Conservation (phyloP, 1,284 basidiomycete genomes). For the Inonotus obliquus region DNA sequence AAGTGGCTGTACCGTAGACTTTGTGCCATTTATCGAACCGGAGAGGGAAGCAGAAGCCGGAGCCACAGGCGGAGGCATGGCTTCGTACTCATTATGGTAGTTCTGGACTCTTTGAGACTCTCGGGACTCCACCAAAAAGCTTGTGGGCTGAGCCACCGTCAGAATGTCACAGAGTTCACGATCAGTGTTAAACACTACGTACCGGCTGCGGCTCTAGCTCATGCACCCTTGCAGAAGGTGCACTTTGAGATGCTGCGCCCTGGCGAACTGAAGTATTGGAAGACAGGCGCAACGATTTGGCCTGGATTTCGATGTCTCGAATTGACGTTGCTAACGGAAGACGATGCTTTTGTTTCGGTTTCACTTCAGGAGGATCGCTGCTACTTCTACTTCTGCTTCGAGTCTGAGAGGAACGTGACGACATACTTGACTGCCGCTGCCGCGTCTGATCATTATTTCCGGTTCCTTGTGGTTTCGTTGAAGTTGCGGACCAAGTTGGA, state of each 20-base stretch:
- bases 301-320: conserved; percentile 33
- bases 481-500: conserved; percentile 8
- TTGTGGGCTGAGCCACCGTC: background rate
- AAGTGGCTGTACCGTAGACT: conserved; percentile 2
- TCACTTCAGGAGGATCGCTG: conserved; percentile 46
- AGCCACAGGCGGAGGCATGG: conserved; percentile 24
- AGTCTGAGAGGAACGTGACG: conserved; percentile 41
- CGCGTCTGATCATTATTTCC: conserved; percentile 29
- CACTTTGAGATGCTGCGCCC: background rate
- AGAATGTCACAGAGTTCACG: background rate
- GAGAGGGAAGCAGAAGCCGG: conserved; percentile 11
- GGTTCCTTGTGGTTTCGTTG: conserved; percentile 18
- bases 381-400: conserved; percentile 49
- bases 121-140: background rate
- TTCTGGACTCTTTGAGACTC: conserved; percentile 15
- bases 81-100: conserved; percentile 22
- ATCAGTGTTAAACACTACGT: background rate
- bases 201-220: background rate
- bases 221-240: background rate
- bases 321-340: conserved; percentile 48
- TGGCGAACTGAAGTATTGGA: background rate
- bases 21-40: conserved; percentile 3
- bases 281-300: conserved; percentile 14
- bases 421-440: conserved; percentile 40
- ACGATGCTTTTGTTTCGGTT: conserved; percentile 55